phyloP scores from a whole-genome alignment of 2,329 filamentous ascomycete genomes.

The Curvularia eragrostidis region DNA sequence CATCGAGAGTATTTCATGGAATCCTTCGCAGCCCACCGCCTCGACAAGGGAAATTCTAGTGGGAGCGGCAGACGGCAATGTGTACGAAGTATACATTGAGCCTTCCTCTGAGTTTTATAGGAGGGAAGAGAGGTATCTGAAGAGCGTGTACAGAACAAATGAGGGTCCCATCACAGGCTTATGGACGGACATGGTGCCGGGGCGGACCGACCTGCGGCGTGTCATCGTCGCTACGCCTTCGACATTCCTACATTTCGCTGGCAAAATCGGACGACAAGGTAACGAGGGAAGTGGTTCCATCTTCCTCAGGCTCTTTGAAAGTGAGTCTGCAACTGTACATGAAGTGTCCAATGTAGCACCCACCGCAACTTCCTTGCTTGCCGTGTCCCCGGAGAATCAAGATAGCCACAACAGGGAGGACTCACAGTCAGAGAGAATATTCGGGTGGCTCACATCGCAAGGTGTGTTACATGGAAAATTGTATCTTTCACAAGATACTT shows the following conservation, averaged over 20 bases:
- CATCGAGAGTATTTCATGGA: conserved; percentile 94
- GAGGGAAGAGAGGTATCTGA: conserved; percentile 91
- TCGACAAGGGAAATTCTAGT: conserved; percentile 94
- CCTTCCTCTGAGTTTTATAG: conserved; percentile 93
- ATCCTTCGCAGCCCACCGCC: conserved; percentile 87
- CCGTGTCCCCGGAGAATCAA: conserved; percentile 74
- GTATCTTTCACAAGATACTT: conserved; percentile 64
- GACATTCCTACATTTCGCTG: conserved; percentile 80
- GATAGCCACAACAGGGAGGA: conserved; percentile 61
- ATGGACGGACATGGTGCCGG: conserved; percentile 77
- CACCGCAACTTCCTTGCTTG: conserved; percentile 69
- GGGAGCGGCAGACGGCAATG: conserved; percentile 88
- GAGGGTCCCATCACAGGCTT: conserved; percentile 86
- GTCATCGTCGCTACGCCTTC: conserved; percentile 81
- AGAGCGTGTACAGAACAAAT: conserved; percentile 79
- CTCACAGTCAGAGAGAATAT: conserved; percentile 70
- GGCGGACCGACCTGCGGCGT: conserved; percentile 73
- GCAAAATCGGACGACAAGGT: conserved; percentile 73
- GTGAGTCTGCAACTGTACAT: conserved; percentile 78
- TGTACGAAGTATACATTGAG: conserved; percentile 96
- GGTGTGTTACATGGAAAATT: conserved; percentile 89
- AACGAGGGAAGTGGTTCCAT: conserved; percentile 83
- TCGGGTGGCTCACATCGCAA: conserved; percentile 88
- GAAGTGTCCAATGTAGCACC: conserved; percentile 69
- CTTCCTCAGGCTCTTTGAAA: conserved; percentile 87